phyloP scores from a whole-genome alignment of 768 basidiomycete genomes.

The Tricholoma terreum region DNA sequence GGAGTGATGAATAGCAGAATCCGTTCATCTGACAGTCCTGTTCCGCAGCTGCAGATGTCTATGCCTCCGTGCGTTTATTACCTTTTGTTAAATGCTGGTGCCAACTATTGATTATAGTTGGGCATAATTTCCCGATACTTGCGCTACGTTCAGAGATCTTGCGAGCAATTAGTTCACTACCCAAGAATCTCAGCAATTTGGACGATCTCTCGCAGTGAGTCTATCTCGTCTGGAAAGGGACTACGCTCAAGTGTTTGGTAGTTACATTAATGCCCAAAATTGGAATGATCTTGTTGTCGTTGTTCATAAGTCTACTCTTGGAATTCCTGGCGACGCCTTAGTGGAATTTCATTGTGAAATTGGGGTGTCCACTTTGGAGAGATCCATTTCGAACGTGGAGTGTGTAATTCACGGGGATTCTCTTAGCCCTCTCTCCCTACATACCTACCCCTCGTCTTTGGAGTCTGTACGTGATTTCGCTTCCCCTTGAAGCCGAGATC shows the following conservation, averaged over 20 bases:
- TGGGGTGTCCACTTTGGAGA: background rate
- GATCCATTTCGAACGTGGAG: background rate
- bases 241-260: background rate
- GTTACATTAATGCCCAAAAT: background rate
- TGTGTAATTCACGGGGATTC: background rate
- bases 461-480: background rate
- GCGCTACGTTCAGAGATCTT: background rate
- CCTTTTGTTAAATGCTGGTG: background rate
- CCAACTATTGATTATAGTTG: background rate
- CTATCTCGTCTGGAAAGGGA: too few relatives aligned
- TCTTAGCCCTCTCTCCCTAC: background rate
- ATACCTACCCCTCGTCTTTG: too few relatives aligned
- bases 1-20: background rate
- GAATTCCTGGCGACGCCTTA: background rate
- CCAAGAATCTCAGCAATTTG: background rate
- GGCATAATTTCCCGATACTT: background rate
- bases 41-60: constrained; percentile 42
- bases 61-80: constrained; percentile 36
- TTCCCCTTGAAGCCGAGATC: too few relatives aligned
- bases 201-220: background rate
- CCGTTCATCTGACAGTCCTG: background rate
- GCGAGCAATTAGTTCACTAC: background rate
- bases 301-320: background rate
- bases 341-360: background rate
- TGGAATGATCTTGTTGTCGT: background rate